phyloP scores from a whole-genome alignment of 305 asterid species.

The Fraxinus sp. region DNA sequence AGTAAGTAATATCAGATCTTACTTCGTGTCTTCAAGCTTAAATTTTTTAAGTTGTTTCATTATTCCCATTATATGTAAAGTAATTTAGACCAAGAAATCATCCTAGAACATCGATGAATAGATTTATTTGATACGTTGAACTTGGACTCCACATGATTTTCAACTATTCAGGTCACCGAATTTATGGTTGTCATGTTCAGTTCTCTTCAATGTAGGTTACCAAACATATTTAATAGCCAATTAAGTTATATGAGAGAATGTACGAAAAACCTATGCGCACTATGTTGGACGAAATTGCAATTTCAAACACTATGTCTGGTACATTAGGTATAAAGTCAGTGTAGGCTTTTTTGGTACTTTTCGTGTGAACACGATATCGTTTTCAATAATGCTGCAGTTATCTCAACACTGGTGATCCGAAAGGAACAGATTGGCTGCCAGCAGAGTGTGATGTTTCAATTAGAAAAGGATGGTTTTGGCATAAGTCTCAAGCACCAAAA shows the following conservation, averaged over 20 bases:
- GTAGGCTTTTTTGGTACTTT: not conserved
- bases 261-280: not conserved
- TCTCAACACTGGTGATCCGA: slow-evolving; percentile 72
- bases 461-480: slow-evolving; percentile 90
- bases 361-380: not conserved
- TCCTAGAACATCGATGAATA: not conserved
- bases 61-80: no score
- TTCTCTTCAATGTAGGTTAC: not conserved
- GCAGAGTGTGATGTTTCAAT: slow-evolving; percentile 92
- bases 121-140: not conserved
- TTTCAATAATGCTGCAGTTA: slow-evolving; percentile 49
- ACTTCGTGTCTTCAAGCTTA: not conserved
- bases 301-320: not conserved
- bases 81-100: not conserved
- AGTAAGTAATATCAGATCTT: slow-evolving; percentile 34
- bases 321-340: not conserved
- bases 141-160: not conserved
- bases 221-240: not conserved
- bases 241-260: not conserved
- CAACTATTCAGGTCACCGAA: not conserved
- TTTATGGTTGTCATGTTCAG: not conserved
- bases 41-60: not conserved
- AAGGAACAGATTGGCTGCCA: slow-evolving; percentile 80
- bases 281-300: not conserved
- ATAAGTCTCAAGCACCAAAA: slow-evolving; percentile 67